Conservation (phyloP, 805 yeast genomes). For the Kodamaea lidongshanica region DNA sequence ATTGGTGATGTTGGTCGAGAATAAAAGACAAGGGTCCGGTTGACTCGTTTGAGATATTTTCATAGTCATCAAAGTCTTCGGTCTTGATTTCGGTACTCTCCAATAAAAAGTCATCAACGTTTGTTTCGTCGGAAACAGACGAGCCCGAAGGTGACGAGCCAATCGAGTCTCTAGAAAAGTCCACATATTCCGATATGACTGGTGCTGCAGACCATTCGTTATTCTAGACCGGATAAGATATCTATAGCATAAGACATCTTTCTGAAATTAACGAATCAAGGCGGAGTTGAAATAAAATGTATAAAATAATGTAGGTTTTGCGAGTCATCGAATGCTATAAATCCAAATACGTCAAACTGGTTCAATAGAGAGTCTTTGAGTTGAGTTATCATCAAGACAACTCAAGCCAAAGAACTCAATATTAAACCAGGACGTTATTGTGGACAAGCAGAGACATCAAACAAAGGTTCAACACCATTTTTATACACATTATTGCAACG, state of each 20-base stretch:
- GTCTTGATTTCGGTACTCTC: slow-evolving; percentile 5
- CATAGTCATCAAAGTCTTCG: slow-evolving; percentile 7
- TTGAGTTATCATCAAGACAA: slow-evolving; percentile 1
- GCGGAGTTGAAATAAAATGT: no score
- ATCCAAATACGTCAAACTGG: slow-evolving; percentile 4
- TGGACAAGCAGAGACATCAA: slow-evolving; percentile 30
- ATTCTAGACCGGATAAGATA: no score
- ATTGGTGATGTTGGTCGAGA: slow-evolving; percentile 8
- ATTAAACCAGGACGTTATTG: slow-evolving; percentile 3
- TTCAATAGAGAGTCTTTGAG: slow-evolving; percentile 2
- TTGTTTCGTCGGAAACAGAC: slow-evolving; percentile 3
- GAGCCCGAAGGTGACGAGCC: slow-evolving; percentile 6
- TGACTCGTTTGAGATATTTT: slow-evolving; percentile 7
- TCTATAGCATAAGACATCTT: no score
- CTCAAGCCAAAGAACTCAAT: slow-evolving; percentile 1
- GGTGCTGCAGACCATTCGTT: slow-evolving; percentile 37
- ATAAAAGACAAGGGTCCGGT: slow-evolving; percentile 8
- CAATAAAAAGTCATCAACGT: slow-evolving; percentile 12
- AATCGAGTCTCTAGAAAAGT: slow-evolving; percentile 9
- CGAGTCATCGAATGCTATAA: slow-evolving; percentile 9
- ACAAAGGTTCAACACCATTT: slow-evolving; percentile 5
- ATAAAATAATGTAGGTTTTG: no score
- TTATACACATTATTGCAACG: slow-evolving; percentile 10
- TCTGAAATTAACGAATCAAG: no score
- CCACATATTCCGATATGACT: slow-evolving; percentile 28